Evolutionary conservation across 306 rosid genomes (phyloP).

Genomic region (Bauhinia variegata): DNA sequence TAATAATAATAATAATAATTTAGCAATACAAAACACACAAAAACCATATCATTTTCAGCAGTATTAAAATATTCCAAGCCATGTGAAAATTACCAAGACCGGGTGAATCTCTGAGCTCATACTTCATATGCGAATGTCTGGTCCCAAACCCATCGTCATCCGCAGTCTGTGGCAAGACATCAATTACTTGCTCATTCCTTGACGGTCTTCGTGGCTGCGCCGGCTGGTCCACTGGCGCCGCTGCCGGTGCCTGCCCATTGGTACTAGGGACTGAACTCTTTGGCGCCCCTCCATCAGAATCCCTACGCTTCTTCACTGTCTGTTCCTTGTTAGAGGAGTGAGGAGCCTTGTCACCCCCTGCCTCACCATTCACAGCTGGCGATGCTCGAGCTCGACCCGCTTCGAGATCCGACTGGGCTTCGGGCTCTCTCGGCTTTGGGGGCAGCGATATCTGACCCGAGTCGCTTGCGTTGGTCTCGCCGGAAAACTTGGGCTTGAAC

Average conservation of each 20-base stretch:
- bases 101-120: slow-evolving; percentile 88
- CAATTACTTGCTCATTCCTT: slow-evolving; percentile 70
- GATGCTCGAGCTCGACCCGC: slow-evolving; percentile 51
- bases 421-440: slow-evolving; percentile 46
- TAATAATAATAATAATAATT: too few relatives aligned
- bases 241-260: slow-evolving; percentile 49
- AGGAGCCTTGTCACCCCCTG: slow-evolving; percentile 39
- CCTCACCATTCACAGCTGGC: slow-evolving; percentile 44
- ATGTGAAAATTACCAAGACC: slow-evolving; percentile 71
- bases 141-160: slow-evolving; percentile 66
- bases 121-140: slow-evolving; percentile 81
- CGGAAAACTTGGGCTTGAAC: slow-evolving; percentile 88
- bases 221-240: slow-evolving; percentile 38
- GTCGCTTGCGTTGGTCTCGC: slow-evolving; percentile 73
- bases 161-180: slow-evolving; percentile 61
- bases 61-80: neutral
- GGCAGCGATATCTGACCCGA: slow-evolving; percentile 62
- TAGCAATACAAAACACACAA: neutral
- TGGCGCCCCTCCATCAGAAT: slow-evolving; percentile 64
- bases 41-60: neutral
- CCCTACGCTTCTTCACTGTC: slow-evolving; percentile 65
- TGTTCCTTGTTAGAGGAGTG: slow-evolving; percentile 47
- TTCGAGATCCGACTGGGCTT: slow-evolving; percentile 60
- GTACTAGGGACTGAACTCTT: slow-evolving; percentile 46
- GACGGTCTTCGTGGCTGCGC: slow-evolving; percentile 49